Base-by-base conservation (phyloP, 495 filamentous ascomycete species). In the Xylaria scruposa region DNA sequence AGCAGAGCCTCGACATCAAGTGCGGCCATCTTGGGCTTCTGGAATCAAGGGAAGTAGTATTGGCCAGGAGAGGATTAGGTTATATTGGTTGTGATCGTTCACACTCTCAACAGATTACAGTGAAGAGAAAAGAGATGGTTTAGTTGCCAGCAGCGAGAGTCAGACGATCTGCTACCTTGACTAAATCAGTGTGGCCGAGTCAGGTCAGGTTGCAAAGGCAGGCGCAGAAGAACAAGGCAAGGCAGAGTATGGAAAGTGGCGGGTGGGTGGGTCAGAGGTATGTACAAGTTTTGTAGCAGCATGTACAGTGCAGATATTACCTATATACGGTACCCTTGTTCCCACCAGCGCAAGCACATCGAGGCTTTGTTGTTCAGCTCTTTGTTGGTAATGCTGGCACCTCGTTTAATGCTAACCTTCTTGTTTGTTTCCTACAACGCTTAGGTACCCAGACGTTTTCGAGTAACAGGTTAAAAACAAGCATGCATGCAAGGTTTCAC, bases 1-100 rank as follows among this genome's bases (percentile, higher is more conserved):
- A 97, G 89, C 72, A 97, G 90, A 76, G 94, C 94, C 88, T 97
- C 94, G 76, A 97, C 93, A 81, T 97, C 93, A 78, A 97, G 87
- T 83, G 91, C 91, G 80, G 94, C 95, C 94, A 97, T 97, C 61
- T 76, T 84, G 72, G 69, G 73, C 38, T 63, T 38, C n/a, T 59
- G 5, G 56, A 54, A 42, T 64, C n/a, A 38, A 3, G 36, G 13
- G 46, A 68, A 59, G 24, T 44, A 68, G 15, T 42, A 15, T 49
- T 71, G 21, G 44, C 70, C 44, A 29, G 72, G 70, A 24, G 15
- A 47, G 53, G 15, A 67, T 70, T 53, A 40, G 36, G 31, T 29
- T 40, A 64, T 36, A 67, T 54, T 68, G 17, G 7, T 42, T 13
- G 67, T 60, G 0, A 24, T 2, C 12, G 53, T 58, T 38, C 21